Base-by-base conservation (phyloP, 768 basidiomycete genomes). In the Lyophyllum shimeji region DNA sequence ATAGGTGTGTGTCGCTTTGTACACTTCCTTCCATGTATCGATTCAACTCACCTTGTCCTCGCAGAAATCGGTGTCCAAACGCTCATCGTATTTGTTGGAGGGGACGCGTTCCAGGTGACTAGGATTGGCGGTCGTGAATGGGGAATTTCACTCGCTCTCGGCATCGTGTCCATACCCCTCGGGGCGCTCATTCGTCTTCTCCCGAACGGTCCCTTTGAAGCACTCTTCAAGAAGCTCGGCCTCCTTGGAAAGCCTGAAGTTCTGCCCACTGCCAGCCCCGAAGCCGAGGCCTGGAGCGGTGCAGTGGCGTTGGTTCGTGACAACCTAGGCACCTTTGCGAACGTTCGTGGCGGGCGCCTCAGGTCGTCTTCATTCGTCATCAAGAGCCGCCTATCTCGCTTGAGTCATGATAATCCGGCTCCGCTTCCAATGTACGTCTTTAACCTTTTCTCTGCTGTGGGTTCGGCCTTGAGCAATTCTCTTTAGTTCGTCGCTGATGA, bases 111-210 rank as follows among this genome's bases (percentile, higher is more conserved):
- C 79, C 86, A 90, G 65, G 96, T 98, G 8, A 87, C 84, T 0
- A 78, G 68, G 7, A 85, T 98, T 49, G 75, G 76, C 37, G 93
- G 90, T 8, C 84, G 83, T 39, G 93, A 96, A 69, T 99, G 97
- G 97, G 95, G 85, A 51, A 92, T 98, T 61, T 90, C 92, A 0
- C 75, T 99, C 37, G 87, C 93, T 47, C 81, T 98, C 31, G 97
- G 96, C 33, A 59, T 88, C 42, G 82, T 94, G 46, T 88, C 97
- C 9, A 84, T 98, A 44, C 97, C 96, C 4, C 79, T 96, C 63
- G 97, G 93, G 50, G 86, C 77, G 34, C 65, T 94, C 59, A 81
- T 95, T 57, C 91, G 96, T 42, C 71, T 85, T 20, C 69, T 95
- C 25, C 96, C 96, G 46, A 94, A 89, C 64, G 81, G 65, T 31